Conservation (phyloP, 805 yeast species). For the Lipomyces yamadae region DNA sequence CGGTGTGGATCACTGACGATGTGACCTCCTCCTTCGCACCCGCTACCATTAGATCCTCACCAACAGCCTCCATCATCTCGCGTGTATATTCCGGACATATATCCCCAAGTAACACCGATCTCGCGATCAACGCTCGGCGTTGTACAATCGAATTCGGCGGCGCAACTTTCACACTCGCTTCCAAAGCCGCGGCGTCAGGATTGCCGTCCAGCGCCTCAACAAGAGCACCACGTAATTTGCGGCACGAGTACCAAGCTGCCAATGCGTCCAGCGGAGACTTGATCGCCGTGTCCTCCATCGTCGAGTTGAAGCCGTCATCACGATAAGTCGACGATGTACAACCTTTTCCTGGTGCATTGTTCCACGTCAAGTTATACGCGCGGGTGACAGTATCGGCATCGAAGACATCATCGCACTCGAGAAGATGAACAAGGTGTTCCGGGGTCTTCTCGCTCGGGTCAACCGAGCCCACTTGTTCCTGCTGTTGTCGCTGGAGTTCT, state of each 20-base stretch:
- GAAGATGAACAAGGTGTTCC: constrained; percentile 27
- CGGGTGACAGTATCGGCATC: constrained; percentile 40
- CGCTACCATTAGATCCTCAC: constrained; percentile 34
- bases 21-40: constrained; percentile 8
- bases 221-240: constrained; percentile 39
- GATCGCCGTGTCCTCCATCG: constrained; percentile 38
- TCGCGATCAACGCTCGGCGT: constrained; percentile 42
- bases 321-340: constrained; percentile 24
- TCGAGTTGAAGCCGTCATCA: constrained; percentile 37
- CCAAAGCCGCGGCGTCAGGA: constrained; percentile 16
- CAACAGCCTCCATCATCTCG: constrained; percentile 38
- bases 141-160: constrained; percentile 42
- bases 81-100: constrained; percentile 35
- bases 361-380: constrained; percentile 37
- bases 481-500: constrained; percentile 29
- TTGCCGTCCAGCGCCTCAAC: constrained; percentile 31
- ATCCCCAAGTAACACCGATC: constrained; percentile 41
- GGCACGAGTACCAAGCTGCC: constrained; percentile 43
- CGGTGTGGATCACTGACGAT: neutral
- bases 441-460: constrained; percentile 34
- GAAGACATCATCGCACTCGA: constrained; percentile 39
- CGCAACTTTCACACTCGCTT: constrained; percentile 38
- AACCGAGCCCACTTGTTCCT: constrained; percentile 17
- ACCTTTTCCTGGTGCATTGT: constrained; percentile 24
- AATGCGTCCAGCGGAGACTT: constrained; percentile 42